Base-by-base conservation (phyloP, 2,329 filamentous ascomycete genomes). In the Neophaeococcomyces mojaviensis region DNA sequence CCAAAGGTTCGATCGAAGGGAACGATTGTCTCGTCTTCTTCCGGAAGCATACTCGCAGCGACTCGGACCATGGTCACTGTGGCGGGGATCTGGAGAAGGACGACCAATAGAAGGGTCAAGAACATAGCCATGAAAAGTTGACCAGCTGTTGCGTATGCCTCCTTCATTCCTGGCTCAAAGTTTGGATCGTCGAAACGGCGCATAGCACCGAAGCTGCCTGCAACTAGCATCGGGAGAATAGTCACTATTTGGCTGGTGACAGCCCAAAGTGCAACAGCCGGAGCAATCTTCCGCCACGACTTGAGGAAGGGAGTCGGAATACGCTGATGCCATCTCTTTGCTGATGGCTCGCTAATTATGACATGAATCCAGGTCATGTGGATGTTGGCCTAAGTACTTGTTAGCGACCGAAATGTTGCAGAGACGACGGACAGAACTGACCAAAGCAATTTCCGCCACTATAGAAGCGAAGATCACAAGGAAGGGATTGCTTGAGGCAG, bases 1-100 rank as follows among this genome's bases (percentile, higher is more conserved):
- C 77, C 79, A 59, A 94, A 94, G 24, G 82, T 83, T 54, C 88
- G 85, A 71, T 97, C 90, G 59, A 97, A 95, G 26, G 87, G 83
- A 30, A 97, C 82, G 53, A 96, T 85, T 20, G 86, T 81, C 67
- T 94, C 84, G 55, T 88, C 77, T 15, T 86, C 81, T 49, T 87
- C 82, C 1, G 88, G 79, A 2, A 97, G 79, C 56, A 95, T 80
- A 39, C 86, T 90, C 5, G 89, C 88, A 63, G 94, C 88, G 30
- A 95, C 81, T 52, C 90, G 87, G 54, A 84, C 74, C 49, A 94
- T 78, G 18, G 86, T 78, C 26, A 90, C 84, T 49, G 78, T 76
- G 32, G 86, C 78, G 15, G 90, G 89, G 47, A 96, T 75, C 51
- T 86, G 72, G 49, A 89, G 65, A 46, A 88, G 66, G 35, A 84